Percentiles rank a stretch among this genome's conserved stretches.
phyloP scores from a whole-genome alignment of 2,329 filamentous ascomycete species.

The Cyanodermella asteris region DNA sequence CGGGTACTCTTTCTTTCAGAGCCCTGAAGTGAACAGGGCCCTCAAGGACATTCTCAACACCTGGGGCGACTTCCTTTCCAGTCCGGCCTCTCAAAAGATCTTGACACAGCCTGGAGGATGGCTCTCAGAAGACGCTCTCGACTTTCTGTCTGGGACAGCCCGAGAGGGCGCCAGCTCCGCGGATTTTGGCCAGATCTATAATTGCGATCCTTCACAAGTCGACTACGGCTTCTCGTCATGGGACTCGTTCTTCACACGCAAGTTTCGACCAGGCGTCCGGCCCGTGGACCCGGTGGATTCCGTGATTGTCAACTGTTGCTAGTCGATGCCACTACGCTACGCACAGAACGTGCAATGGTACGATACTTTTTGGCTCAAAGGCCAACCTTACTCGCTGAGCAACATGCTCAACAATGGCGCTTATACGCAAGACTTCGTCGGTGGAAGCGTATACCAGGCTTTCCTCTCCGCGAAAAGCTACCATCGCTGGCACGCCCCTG shows the following conservation, averaged over 20 bases:
- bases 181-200: conserved; percentile 41
- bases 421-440: conserved; percentile 31
- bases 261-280: conserved; percentile 30
- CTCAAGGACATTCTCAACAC: conserved; percentile 29
- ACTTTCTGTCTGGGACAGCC: conserved; percentile 15
- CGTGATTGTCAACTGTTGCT: conserved; percentile 42
- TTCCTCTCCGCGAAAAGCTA: conserved; percentile 47
- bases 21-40: conserved; percentile 28
- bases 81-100: conserved; percentile 14
- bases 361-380: conserved; percentile 47
- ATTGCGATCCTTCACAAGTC: conserved; percentile 32
- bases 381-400: conserved; percentile 41
- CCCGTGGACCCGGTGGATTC: conserved; percentile 30
- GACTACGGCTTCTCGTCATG: conserved; percentile 43
- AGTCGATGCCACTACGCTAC: conserved; percentile 32
- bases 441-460: conserved; percentile 48
- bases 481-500: conserved; percentile 51
- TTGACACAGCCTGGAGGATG: conserved; percentile 17
- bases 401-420: conserved; percentile 41
- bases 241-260: conserved; percentile 49
- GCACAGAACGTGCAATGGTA: conserved; percentile 27
- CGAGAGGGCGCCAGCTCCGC: no score
- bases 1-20: conserved; percentile 32
- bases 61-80: conserved; percentile 19
- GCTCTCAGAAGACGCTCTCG: conserved; percentile 17